These are phyloP conservation scores for Multifurca ochricompacta DNA, from an alignment of 768 basidiomycete genomes.

Conservation along the genomic window DNA sequence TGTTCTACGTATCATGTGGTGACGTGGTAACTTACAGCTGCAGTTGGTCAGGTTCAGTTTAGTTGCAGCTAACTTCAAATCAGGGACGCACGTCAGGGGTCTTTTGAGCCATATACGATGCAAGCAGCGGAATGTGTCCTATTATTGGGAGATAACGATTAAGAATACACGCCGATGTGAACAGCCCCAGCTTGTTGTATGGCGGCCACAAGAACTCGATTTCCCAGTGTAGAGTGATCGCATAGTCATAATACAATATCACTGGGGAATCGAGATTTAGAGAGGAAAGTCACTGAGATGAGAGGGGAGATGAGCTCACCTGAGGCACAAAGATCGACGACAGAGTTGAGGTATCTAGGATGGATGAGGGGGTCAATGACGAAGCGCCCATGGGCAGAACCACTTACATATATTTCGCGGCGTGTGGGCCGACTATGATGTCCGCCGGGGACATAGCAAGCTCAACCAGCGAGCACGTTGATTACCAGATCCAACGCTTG, in stretches of 20 bases:
- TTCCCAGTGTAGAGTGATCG: conserved; percentile 30
- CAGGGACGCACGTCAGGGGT: background rate
- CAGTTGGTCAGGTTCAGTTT: background rate
- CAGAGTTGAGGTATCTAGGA: conserved; percentile 4
- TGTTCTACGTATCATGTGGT: background rate
- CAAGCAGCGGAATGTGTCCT: conserved; percentile 25
- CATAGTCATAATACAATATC: conserved; percentile 28
- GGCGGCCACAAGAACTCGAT: conserved; percentile 37
- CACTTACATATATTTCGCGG: background rate
- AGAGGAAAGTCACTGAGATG: too few species aligned
- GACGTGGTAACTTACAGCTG: conserved; percentile 1
- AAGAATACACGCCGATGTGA: conserved; percentile 39
- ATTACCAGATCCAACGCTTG: background rate
- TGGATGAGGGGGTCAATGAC: background rate
- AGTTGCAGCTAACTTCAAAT: background rate
- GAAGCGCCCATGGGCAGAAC: background rate
- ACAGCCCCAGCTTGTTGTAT: conserved; percentile 29
- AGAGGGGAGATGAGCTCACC: background rate
- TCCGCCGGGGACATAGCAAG: conserved; percentile 4
- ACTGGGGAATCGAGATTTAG: conserved; percentile 13
- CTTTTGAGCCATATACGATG: conserved; percentile 17
- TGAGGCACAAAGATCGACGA: background rate
- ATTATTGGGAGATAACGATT: conserved; percentile 43
- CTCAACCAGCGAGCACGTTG: background rate
- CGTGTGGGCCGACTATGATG: background rate